Evolutionary conservation across 2,329 filamentous ascomycete species (phyloP), one percentile per base, ranked within the genome.

Genomic region (Hypoxylon sp.): DNA sequence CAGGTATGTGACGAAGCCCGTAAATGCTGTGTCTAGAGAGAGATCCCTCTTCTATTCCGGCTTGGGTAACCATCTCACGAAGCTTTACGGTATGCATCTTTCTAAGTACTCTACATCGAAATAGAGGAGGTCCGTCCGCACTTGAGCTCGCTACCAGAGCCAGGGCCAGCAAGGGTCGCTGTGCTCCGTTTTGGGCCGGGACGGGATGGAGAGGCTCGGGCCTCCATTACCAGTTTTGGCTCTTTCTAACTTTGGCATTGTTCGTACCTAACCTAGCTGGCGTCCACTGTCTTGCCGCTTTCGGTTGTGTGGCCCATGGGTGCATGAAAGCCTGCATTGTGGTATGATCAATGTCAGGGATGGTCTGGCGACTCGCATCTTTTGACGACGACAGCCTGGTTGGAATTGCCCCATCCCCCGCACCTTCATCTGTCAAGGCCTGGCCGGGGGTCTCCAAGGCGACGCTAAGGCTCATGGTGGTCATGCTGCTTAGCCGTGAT

Each of bases 51-150:
- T 56, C 41, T 56, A 6, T 59, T 46, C 51, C 51, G 56, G 59
- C 39, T 61, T 48, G 49, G 37, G 47, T 54, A 41, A 59, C 28
- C 39, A 44, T 59, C 48, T 53, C 59, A 60, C 56, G 59, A 65
- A 17, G 6, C 11, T 8, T 48, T 51, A 49, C 65, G 59, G 59
- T 52, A 44, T 68, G 58, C 62, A 59, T 56, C 17, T 58, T 43
- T 57, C 44, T 52, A 34, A 53, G 58, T 43, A 57, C 44, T 32
- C 49, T 51, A 57, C 32, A 51, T 59, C 48, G 64, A 46, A 64
- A 32, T 28, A 55, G 28, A 26, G 7, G 52, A 56, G 64, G 64
- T 65, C 64, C 55, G 62, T 65, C 55, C 64, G 37, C 57, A 61
- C 17, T 54, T 43, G 8, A 11, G 22, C 62, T 67, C 62, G 62